Evolutionary conservation across 495 filamentous ascomycete species (phyloP), one percentile per base, ranked within the genome.

Genomic region (Articulospora tetracladia): DNA sequence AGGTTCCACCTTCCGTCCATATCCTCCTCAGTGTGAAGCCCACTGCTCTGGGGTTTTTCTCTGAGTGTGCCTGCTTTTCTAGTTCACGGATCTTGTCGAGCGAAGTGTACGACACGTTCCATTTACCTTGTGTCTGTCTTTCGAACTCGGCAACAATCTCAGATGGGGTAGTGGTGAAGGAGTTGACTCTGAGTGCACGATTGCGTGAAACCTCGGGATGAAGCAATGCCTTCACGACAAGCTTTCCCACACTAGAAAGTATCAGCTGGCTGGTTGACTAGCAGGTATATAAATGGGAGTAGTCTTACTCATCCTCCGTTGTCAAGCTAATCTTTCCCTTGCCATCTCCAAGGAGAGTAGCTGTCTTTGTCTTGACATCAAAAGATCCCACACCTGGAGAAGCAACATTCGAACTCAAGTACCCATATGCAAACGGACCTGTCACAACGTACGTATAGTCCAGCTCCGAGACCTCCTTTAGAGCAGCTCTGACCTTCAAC

Each of bases 1-100:
- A 66, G 1, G 88, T 90, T 1, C 87, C 83, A 0, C 88, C 88
- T 66, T 88, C 82, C 0, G 82, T 79, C 87, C 87, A 90, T 47
- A 90, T 90, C 24, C 87, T 75, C 52, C 83, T 72, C 63, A 90
- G 72, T 0, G 88, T 88, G 36, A 77, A 70, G 0, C 67, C 55
- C 0, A 82, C 84, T n/a, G 86, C 85, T 22, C 64, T 27, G 1
- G 85, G 83, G 41, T 75, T 70, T 0, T 75, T 74, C 24, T 74
- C 70, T 24, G 77, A 79, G 83, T 83, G 88, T 1, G 77, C 73
- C 66, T 78, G 70, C 36, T 69, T 68, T 69, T 90, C 87, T 27
- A 82, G 49, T 52, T 75, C 66, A 25, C 74, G 75, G 41, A 89
- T 68, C 47, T 74, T 70, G 0, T 78, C 74, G 11, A 86, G 72